Evolutionary conservation across 164 flowering plant genomes (phyloP), one percentile per base, ranked within the genome.

Genomic region (Tetrastigma voinierianum): DNA sequence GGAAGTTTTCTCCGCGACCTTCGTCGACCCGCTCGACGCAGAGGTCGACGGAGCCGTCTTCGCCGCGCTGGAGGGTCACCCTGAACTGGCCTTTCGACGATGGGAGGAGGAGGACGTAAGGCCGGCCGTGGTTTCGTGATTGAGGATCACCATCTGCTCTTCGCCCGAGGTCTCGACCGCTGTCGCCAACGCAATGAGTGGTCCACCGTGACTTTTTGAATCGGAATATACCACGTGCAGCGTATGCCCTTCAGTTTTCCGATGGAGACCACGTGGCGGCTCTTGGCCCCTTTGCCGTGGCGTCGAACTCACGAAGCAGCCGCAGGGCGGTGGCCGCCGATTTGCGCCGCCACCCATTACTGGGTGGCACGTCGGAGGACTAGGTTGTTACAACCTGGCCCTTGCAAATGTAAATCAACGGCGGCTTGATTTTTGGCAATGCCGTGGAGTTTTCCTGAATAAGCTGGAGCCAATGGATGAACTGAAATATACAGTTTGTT

Each of bases 181-280:
- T 85, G 48, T 69, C 45, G 1, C 98, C 97, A 10, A 79, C 71
- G 96, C 95, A 87, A 54, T 85, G 97, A 16, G 97, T 93, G n/a
- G 96, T 87, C 98, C 98, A 90, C 96, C 96, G 90, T n/a, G 16
- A 90, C 90, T 71, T n/a, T n/a, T 90, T 93, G 85, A 93, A 93
- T 74, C 97, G 24, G 83, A 93, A 93, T 1, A 93, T 89, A 75
- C 90, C 85, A n/a, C 91, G 85, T 87, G 85, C 90, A 93, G 68
- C 74, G 59, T 16, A 83, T 85, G 48, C 74, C 77, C 56, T 57
- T 74, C 15, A 90, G 88, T 71, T 81, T 82, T 2, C n/a, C 97
- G 1, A 91, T 51, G 12, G 95, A 70, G 12, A 66, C 85, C 21
- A 88, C 93, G 69, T 85, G 96, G 54, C 84, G 76, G 76, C 82